Percentiles rank a stretch among this genome's conserved stretches.
These are phyloP conservation scores for Penicillium sp. DNA, from an alignment of 2,329 filamentous ascomycete species.

Conservation along the genomic window DNA sequence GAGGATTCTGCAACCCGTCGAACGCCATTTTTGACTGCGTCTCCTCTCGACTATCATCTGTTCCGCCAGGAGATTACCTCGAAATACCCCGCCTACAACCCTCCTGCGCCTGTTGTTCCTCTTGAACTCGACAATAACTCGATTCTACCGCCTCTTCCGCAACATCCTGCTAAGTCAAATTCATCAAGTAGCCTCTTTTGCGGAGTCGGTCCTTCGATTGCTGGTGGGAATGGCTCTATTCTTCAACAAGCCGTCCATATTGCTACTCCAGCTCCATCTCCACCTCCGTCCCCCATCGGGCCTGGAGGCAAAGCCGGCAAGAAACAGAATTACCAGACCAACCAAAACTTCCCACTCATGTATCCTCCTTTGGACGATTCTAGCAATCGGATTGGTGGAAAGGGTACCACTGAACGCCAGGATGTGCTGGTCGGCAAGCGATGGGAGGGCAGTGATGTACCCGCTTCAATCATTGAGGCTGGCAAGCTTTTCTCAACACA, in stretches of 20 bases:
- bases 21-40: slow-evolving; percentile 81
- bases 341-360: slow-evolving; percentile 96
- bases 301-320: slow-evolving; percentile 85
- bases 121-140: slow-evolving; percentile 88
- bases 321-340: slow-evolving; percentile 99
- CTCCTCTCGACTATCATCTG: slow-evolving; percentile 89
- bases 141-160: slow-evolving; percentile 76
- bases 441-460: slow-evolving; percentile 90
- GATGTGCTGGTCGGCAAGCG: slow-evolving; percentile 72
- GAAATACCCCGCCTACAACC: slow-evolving; percentile 95
- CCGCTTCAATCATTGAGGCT: slow-evolving; percentile 89
- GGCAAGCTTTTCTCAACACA: slow-evolving; percentile 85
- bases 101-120: slow-evolving; percentile 74
- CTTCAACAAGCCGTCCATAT: slow-evolving; percentile 96
- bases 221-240: slow-evolving; percentile 59
- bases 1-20: slow-evolving; percentile 49
- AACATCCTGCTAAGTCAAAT: slow-evolving; percentile 61
- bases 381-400: slow-evolving; percentile 86
- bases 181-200: slow-evolving; percentile 59
- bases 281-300: slow-evolving; percentile 82
- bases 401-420: slow-evolving; percentile 74
- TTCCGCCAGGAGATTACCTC: slow-evolving; percentile 96
- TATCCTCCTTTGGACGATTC: slow-evolving; percentile 87
- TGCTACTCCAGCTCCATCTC: slow-evolving; percentile 93
- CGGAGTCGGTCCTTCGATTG: slow-evolving; percentile 46